Percentiles rank a stretch among this genome's conserved stretches.
phyloP scores from a whole-genome alignment of 2,329 filamentous ascomycete species.

The Penicillium sp. region DNA sequence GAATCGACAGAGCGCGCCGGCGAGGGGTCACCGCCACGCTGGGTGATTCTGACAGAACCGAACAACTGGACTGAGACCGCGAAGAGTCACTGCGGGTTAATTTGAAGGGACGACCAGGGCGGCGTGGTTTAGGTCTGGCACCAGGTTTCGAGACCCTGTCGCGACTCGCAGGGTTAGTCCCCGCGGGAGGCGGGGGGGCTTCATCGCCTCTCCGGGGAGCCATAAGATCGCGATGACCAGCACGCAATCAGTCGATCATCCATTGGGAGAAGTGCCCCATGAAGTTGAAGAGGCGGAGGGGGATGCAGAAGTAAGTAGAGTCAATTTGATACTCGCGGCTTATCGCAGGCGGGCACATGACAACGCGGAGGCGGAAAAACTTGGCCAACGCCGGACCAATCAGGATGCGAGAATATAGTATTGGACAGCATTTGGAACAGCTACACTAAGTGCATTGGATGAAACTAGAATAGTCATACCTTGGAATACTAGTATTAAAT shows the following conservation, averaged over 20 bases:
- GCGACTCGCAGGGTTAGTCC: neutral
- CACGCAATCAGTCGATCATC: neutral
- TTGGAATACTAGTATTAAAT: too few relatives aligned
- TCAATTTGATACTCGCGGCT: too few relatives aligned
- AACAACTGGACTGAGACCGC: neutral
- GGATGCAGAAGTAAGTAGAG: too few relatives aligned
- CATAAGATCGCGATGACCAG: neutral
- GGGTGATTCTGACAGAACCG: neutral
- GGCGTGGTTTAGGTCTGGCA: neutral
- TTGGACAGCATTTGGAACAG: too few relatives aligned
- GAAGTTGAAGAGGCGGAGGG: too few relatives aligned
- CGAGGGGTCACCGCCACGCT: neutral
- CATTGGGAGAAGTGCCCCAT: neutral
- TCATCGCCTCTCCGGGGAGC: neutral
- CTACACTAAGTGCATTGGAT: too few relatives aligned
- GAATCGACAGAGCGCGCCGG: constrained; percentile 5
- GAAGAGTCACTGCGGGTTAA: neutral
- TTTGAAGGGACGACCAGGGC: neutral
- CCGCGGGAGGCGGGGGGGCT: neutral
- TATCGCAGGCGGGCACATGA: too few relatives aligned
- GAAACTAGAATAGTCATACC: too few relatives aligned
- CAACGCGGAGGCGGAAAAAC: too few relatives aligned
- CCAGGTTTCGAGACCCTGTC: neutral
- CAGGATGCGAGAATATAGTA: too few relatives aligned
- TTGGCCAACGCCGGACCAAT: too few relatives aligned